Conservation (phyloP, 179 eudicot genomes). For the Beta lomatogona region DNA sequence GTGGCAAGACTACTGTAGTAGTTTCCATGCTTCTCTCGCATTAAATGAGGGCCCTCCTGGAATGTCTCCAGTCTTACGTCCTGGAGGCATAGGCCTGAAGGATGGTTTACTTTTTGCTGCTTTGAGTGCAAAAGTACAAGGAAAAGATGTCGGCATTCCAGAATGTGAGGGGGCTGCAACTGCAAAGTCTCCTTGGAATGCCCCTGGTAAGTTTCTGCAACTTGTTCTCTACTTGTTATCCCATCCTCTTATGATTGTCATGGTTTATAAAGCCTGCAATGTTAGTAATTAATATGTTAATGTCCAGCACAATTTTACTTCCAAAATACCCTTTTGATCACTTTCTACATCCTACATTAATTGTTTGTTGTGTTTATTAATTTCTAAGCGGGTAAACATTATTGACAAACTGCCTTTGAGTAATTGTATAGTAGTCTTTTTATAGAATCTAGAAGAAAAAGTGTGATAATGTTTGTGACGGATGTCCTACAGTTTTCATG, state of each 20-base stretch:
- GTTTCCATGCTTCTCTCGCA: conserved; percentile 78
- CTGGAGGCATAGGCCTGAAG: conserved; percentile 90
- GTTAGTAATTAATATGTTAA: background rate
- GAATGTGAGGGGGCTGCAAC: conserved; percentile 99
- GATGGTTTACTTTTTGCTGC: conserved; percentile 88
- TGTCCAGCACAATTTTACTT: background rate
- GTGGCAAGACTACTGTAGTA: conserved; percentile 85
- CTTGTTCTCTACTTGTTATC: background rate
- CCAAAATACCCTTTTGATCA: background rate
- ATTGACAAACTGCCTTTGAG: background rate
- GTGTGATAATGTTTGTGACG: background rate
- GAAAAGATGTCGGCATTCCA: conserved; percentile 94
- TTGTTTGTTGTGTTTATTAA: background rate
- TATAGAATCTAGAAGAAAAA: background rate
- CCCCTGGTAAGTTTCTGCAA: conserved; percentile 62
- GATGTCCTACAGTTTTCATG: background rate
- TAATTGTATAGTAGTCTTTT: background rate
- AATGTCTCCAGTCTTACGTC: conserved; percentile 86
- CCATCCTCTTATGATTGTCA: background rate
- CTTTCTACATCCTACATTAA: background rate
- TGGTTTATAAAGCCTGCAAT: background rate
- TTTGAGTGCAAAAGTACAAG: conserved; percentile 80
- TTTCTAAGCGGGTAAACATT: background rate
- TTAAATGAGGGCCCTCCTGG: conserved; percentile 90
- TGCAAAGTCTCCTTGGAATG: conserved; percentile 99